phyloP scores from a whole-genome alignment of 257 asterid genomes.

The Ophiorrhiza pumila region DNA sequence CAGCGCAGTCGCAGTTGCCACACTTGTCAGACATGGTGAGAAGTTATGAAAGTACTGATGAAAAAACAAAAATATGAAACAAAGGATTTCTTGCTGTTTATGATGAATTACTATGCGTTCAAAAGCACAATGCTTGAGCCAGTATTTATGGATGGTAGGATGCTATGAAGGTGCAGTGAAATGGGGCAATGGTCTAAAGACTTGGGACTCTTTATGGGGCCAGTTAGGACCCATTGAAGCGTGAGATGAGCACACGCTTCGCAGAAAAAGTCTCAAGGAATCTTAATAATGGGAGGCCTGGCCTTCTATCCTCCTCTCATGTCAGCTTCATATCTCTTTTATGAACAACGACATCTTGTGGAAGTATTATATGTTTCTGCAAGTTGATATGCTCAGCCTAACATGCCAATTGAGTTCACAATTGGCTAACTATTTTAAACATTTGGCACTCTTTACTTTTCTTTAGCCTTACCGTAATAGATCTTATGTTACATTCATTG shows the following conservation, averaged over 20 bases:
- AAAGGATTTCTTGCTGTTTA: neutral
- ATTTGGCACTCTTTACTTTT: neutral
- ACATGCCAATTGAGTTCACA: neutral
- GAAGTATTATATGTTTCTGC: neutral
- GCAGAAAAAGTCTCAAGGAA: conserved; percentile 23
- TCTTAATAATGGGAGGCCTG: conserved; percentile 26
- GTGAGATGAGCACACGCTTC: conserved; percentile 23
- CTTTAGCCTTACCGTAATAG: neutral
- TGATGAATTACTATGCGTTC: conserved; percentile 20
- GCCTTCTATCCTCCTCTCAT: conserved; percentile 29
- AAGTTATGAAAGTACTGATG: neutral
- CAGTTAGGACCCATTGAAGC: conserved; percentile 5
- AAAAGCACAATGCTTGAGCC: conserved; percentile 15
- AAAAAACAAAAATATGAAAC: neutral
- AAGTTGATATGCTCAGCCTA: neutral
- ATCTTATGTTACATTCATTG: too few relatives aligned
- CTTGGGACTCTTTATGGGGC: neutral
- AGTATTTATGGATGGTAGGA: conserved; percentile 44
- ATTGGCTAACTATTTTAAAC: neutral
- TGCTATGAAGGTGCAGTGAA: neutral
- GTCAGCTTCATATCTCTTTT: conserved; percentile 29
- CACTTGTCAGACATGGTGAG: conserved; percentile 62
- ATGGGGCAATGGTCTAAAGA: neutral
- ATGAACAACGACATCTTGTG: neutral
- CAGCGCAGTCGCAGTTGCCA: conserved; percentile 49